Conservation (phyloP, 2,329 filamentous ascomycete species). For the Neonectria hederae region DNA sequence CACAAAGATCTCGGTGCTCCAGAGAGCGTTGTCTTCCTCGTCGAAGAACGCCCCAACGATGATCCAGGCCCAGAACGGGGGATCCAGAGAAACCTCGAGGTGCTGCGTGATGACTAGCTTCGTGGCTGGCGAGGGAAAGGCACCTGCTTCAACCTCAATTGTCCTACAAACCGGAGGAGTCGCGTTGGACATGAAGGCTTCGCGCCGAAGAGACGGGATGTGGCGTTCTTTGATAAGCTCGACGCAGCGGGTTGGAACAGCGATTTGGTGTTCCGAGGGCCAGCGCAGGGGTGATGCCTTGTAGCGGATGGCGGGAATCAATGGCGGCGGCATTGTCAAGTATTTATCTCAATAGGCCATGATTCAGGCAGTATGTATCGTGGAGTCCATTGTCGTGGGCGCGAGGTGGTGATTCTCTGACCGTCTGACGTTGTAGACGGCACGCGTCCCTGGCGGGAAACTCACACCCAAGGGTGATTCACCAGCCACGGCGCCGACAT, state of each 20-base stretch:
- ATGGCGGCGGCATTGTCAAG: background rate
- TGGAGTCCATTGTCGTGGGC: background rate
- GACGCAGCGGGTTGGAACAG: background rate
- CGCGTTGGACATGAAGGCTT: conserved; percentile 36
- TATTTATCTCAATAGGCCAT: background rate
- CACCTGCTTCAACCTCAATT: conserved; percentile 41
- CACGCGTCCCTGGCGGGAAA: background rate
- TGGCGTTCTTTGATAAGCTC: background rate
- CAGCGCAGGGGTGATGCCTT: background rate
- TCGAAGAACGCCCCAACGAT: conserved; percentile 60
- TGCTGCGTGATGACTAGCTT: conserved; percentile 58
- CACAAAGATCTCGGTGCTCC: conserved; percentile 58
- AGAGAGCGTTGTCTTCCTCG: conserved; percentile 50
- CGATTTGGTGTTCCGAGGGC: background rate
- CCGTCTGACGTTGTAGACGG: background rate
- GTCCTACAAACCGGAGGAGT: conserved; percentile 34
- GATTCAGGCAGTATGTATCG: background rate
- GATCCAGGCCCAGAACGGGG: conserved; percentile 56
- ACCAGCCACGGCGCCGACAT: background rate
- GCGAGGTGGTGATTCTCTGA: background rate
- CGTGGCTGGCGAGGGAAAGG: conserved; percentile 56
- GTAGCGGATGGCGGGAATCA: background rate
- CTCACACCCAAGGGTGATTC: background rate
- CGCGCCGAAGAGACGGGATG: background rate
- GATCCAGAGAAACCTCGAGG: conserved; percentile 45